Base-by-base conservation (phyloP, 1,139 yeast species). In the Diutina rugosa region DNA sequence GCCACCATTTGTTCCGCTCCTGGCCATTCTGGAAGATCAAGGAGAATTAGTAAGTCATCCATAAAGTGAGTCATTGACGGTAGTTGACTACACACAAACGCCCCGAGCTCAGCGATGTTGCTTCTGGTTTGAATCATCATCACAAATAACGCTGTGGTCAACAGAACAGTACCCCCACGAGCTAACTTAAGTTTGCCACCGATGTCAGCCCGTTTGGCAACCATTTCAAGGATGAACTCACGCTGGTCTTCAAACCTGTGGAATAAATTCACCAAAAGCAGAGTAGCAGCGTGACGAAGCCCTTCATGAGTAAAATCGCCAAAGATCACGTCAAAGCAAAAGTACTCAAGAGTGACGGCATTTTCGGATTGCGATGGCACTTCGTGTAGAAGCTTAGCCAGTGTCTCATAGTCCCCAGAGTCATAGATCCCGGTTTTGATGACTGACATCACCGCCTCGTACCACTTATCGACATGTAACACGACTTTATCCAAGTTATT, bases 21-120 rank as follows among this genome's bases (percentile, higher is more conserved):
- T 32, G 53, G 53, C 53, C 53, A 49, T 18, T 49, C 53, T 3
- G 53, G 53, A 12, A 30, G 32, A 7, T 49, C 53, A 4, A 49
- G 32, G n/a, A 49, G 44, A 6, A 16, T 4, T 3, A 49, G 10
- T 16, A 49, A n/a, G 8, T 49, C 53, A 16, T 32, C 53, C 44
- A 49, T 49, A 32, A 49, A 16, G n/a, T 16, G 26, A 10, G 51
- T 14, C 18, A 28, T 26, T 29, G 51, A 29, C 3, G 21, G 35
- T 16, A 47, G 7, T n/a, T 47, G 51, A 14, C 38, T 29, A 28
- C 51, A 47, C 3, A 47, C 30, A 47, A 28, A 30, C 3, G 35
- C 35, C 3, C 44, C 28, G 6, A 49, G 28, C 18, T 49, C 53
- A 32, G 53, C 53, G 14, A 32, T n/a, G 18, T 49, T 32, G 12